Conservation (phyloP, 1,284 basidiomycete genomes). For the Schizopora paradoxa region DNA sequence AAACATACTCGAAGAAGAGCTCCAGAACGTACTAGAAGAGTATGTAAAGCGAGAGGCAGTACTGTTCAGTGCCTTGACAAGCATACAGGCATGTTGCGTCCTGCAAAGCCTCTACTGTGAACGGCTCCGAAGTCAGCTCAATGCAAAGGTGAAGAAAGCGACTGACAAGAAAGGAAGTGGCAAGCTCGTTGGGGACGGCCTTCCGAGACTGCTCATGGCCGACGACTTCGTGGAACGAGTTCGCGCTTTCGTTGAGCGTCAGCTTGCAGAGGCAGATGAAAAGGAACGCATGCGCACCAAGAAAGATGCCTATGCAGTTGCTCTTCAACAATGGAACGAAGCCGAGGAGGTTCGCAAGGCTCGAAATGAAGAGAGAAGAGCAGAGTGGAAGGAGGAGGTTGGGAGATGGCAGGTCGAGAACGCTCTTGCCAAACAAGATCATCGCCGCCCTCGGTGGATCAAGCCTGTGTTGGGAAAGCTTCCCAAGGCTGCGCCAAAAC, state of each 20-base stretch:
- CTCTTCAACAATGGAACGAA: too few species aligned
- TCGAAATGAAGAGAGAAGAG: neutral
- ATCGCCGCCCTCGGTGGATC: neutral
- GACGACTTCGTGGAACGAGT: constrained; percentile 1
- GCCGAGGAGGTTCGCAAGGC: neutral
- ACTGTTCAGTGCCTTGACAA: neutral
- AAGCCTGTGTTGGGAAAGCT: neutral
- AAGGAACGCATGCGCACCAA: too few species aligned
- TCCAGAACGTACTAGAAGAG: neutral
- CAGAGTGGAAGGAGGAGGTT: neutral
- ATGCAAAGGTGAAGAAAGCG: neutral
- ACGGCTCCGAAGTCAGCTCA: neutral
- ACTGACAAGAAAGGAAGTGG: constrained; percentile 1
- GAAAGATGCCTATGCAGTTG: too few species aligned
- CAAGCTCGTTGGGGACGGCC: constrained; percentile 3
- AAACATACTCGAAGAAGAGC: constrained; percentile 1
- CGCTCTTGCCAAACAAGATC: neutral
- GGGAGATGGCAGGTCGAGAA: neutral
- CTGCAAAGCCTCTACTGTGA: constrained; percentile 8
- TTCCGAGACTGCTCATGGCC: constrained; percentile 1
- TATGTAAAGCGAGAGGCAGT: neutral
- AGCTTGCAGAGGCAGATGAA: neutral
- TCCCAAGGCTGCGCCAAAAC: neutral
- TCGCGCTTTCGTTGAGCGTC: neutral
- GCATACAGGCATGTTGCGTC: constrained; percentile 1